A percentile compares a stretch with the other conserved stretches of the same genome.
Conservation (phyloP, 2,329 filamentous ascomycete genomes). For the Colletotrichum sansevieriae region DNA sequence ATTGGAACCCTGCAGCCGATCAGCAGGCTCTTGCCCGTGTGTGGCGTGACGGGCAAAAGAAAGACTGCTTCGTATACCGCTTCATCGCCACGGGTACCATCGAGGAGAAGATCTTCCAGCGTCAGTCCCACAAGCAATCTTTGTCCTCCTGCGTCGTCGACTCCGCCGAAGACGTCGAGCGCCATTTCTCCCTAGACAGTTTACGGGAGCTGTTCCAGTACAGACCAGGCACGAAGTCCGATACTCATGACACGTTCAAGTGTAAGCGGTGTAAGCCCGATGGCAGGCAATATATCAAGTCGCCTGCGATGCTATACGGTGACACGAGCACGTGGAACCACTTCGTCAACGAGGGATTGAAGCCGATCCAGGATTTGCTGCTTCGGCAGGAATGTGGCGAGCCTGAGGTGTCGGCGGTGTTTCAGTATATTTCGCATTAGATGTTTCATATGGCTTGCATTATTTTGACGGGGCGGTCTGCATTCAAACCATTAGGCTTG, state of each 20-base stretch:
- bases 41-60: conserved; percentile 99
- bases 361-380: conserved; percentile 89
- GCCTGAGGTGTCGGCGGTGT: conserved; percentile 89
- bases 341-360: conserved; percentile 85
- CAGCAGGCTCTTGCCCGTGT: conserved; percentile 97
- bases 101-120: conserved; percentile 99
- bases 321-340: conserved; percentile 99
- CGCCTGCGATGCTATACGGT: conserved; percentile 94
- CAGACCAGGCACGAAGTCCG: conserved; percentile 83
- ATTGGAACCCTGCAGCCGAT: conserved; percentile 98
- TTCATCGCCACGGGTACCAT: conserved; percentile 99
- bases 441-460: not conserved
- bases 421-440: conserved; percentile 96
- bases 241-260: conserved; percentile 99
- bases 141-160: conserved; percentile 97
- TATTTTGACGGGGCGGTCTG: conserved; percentile 10
- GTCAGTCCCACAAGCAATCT: conserved; percentile 97
- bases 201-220: conserved; percentile 96
- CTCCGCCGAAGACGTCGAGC: conserved; percentile 94
- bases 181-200: conserved; percentile 93
- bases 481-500: not conserved
- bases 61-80: conserved; percentile 99
- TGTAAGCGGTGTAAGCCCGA: conserved; percentile 94
- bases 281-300: conserved; percentile 88
- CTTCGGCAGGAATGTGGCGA: conserved; percentile 87